A percentile compares a stretch with the other conserved stretches of the same genome.
Evolutionary conservation across 225 moss, liverwort and hornwort genomes (phyloP).

Genomic region (Lunularia cruciata): DNA sequence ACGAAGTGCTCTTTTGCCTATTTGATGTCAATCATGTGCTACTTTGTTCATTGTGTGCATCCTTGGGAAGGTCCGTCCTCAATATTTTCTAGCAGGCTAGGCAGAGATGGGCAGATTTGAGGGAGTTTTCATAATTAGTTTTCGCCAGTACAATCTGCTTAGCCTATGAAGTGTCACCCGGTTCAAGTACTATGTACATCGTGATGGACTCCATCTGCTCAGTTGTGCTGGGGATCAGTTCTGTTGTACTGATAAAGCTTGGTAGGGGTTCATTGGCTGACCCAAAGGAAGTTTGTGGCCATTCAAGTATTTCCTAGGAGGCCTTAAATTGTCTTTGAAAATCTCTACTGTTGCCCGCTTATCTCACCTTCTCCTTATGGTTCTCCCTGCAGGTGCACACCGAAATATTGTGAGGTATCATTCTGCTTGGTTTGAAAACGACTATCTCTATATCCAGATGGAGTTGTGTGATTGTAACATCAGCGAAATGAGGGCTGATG

Average conservation of each 20-base stretch:
- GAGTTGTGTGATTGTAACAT: slow-evolving; percentile 78
- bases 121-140: too few relatives aligned
- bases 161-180: too few relatives aligned
- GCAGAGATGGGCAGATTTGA: too few relatives aligned
- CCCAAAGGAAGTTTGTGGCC: too few relatives aligned
- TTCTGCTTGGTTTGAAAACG: slow-evolving; percentile 94
- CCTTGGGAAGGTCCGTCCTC: too few relatives aligned
- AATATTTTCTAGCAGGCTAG: too few relatives aligned
- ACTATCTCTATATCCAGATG: slow-evolving; percentile 89
- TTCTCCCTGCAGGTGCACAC: slow-evolving; percentile 57
- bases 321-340: not conserved
- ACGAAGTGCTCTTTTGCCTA: slow-evolving; percentile 3
- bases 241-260: too few relatives aligned
- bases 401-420: slow-evolving; percentile 81
- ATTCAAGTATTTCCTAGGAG: slow-evolving; percentile 6
- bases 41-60: not conserved
- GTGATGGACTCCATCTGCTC: too few relatives aligned
- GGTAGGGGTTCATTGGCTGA: too few relatives aligned
- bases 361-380: not conserved
- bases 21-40: not conserved
- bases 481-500: slow-evolving; percentile 58
- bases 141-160: too few relatives aligned
- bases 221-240: too few relatives aligned
- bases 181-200: too few relatives aligned
- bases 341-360: not conserved